Conservation (phyloP, 768 basidiomycete species). For the Pulveroboletus frians region DNA sequence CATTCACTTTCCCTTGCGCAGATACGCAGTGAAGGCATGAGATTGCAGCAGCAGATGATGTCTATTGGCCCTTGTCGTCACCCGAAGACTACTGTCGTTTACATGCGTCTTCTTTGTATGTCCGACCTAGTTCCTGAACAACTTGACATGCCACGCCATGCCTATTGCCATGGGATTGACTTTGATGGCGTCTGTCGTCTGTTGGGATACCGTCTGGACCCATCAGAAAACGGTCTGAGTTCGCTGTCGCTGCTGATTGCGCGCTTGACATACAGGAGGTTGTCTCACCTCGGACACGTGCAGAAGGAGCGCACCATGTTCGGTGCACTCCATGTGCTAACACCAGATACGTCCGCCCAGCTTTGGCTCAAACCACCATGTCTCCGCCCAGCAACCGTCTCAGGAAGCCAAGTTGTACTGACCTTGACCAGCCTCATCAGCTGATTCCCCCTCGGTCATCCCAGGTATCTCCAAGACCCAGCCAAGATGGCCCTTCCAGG, state of each 20-base stretch:
- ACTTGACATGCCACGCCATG: slow-evolving; percentile 34
- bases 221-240: neutral
- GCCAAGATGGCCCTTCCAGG: slow-evolving; percentile 34
- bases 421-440: slow-evolving; percentile 31
- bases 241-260: neutral
- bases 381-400: slow-evolving; percentile 35
- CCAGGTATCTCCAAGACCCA: slow-evolving; percentile 41
- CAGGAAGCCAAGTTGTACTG: slow-evolving; percentile 35
- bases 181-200: neutral
- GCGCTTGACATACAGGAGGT: neutral
- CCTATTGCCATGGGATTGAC: slow-evolving; percentile 14
- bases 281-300: slow-evolving; percentile 23
- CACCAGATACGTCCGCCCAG: slow-evolving; percentile 5
- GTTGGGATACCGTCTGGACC: neutral
- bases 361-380: slow-evolving; percentile 37
- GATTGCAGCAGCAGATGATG: slow-evolving; percentile 19
- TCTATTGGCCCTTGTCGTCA: slow-evolving; percentile 11
- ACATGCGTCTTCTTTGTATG: slow-evolving; percentile 35
- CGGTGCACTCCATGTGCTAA: slow-evolving; percentile 18
- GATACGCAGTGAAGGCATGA: slow-evolving; percentile 94
- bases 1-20: slow-evolving; percentile 86
- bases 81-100: slow-evolving; percentile 24
- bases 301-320: slow-evolving; percentile 13
- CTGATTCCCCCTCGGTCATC: slow-evolving; percentile 39
- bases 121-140: slow-evolving; percentile 29